Evolutionary conservation across 78 protist species (phyloP), one percentile per base, ranked within the genome.

Genomic region (Trichosphaerium sp.): DNA sequence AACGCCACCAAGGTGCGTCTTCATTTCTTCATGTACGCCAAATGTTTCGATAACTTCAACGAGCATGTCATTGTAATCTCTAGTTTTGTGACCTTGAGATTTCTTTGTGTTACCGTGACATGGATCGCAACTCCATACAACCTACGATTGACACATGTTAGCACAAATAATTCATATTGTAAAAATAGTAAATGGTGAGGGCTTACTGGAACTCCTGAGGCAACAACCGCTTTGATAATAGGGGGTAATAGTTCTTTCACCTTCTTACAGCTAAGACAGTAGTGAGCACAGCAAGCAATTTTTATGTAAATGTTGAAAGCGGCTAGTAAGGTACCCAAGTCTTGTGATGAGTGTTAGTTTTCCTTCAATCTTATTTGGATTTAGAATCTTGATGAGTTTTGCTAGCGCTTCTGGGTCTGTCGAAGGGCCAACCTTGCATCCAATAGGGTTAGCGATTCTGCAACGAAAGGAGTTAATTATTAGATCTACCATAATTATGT

Each of bases 371-470:
- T 69, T 42, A 52, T 56, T 4, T 11, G 88, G 82, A 74, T 69
- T 42, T 31, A 82, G 67, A 10, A 21, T 0, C 23, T 15, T 12
- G 14, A 74, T 51, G 25, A 82, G 78, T 21, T 68, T 26, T 14
- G 59, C 43, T 6, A 83, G 74, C 68, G 63, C 80, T 3, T 54
- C 72, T 3, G 73, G 49, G 14, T 52, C 2, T 62, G 65, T 83
- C 15, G 63, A 7, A 23, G 88, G 88, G 43, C 88, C 88, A 11
- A 70, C 57, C 57, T 83, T 83, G 47, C 56, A n/a, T 38, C 87
- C 83, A 39, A 83, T 71, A 4, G 88, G 88, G 66, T 83, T 83
- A 29, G 68, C 3, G 15, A 83, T 63, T 7, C 88, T 80, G 23
- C 59, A 10, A 6, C 59, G 6, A 10, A 34, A 35, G 32, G 59